phyloP scores from a whole-genome alignment of 2,329 filamentous ascomycete genomes.

The Alternaria panax region DNA sequence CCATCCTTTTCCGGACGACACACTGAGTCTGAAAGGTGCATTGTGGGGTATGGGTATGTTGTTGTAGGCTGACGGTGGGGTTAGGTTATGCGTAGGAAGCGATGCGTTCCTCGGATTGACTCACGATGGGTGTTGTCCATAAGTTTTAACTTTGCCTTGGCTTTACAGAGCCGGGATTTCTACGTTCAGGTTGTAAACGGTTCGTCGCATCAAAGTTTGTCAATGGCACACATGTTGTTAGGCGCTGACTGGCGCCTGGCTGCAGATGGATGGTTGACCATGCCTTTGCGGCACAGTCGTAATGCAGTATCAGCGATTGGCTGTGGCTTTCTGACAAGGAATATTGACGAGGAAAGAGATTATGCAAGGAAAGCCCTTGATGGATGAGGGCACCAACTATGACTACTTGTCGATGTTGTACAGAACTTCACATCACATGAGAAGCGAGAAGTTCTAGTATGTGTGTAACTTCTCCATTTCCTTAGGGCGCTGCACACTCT shows the following conservation, averaged over 20 bases:
- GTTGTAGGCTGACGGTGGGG: constrained; percentile 7
- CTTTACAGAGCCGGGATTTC: background rate
- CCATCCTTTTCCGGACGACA: constrained; percentile 16
- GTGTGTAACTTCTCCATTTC: no score
- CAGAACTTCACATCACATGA: background rate
- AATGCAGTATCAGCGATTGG: background rate
- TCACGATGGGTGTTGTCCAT: background rate
- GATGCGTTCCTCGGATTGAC: background rate
- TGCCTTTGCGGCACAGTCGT: background rate
- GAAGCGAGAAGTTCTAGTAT: no score
- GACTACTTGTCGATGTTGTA: background rate
- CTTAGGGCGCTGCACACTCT: no score
- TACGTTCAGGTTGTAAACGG: background rate
- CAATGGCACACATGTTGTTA: background rate
- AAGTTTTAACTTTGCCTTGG: background rate
- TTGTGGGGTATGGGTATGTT: constrained; percentile 6
- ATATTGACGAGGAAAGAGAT: background rate
- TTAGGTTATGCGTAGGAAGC: background rate
- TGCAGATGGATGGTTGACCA: background rate
- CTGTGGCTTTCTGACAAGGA: background rate
- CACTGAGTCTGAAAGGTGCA: constrained; percentile 8
- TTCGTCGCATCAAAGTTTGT: background rate
- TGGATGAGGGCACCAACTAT: background rate
- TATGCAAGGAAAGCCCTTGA: background rate
- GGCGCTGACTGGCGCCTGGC: background rate